Conservation (phyloP, 768 basidiomycete genomes). For the Naganishia vaughanmartiniae region DNA sequence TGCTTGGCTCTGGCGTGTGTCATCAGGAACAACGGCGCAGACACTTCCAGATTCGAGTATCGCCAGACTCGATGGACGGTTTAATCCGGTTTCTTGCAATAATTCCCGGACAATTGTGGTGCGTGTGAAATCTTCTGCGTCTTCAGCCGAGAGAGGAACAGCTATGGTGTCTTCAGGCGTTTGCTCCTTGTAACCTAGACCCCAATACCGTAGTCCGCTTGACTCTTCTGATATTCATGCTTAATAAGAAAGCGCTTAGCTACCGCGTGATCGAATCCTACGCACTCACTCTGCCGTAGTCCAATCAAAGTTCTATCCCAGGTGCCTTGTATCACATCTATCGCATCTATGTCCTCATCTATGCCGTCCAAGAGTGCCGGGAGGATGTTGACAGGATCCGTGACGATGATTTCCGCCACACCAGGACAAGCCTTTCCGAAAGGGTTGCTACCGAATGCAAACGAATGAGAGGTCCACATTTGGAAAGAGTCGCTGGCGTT, state of each 20-base stretch:
- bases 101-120: background rate
- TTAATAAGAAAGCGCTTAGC: background rate
- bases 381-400: slow-evolving; percentile 10
- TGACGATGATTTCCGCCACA: background rate
- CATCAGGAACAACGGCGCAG: background rate
- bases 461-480: slow-evolving; percentile 9
- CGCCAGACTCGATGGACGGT: background rate
- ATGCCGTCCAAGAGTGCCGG: background rate
- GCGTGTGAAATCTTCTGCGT: background rate
- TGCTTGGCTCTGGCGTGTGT: too few species aligned
- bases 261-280: background rate
- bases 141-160: background rate
- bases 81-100: background rate
- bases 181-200: background rate
- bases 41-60: slow-evolving; percentile 6
- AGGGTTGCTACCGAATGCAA: slow-evolving; percentile 26
- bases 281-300: slow-evolving; percentile 9
- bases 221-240: background rate
- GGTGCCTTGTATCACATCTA: background rate
- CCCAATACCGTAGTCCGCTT: background rate
- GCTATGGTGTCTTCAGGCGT: background rate
- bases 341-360: background rate
- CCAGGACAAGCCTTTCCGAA: slow-evolving; percentile 15
- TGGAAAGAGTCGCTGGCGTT: background rate
- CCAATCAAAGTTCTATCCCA: slow-evolving; percentile 17